phyloP scores from a whole-genome alignment of 352 stramenopile genomes.

The Phytophthora tubulina region DNA sequence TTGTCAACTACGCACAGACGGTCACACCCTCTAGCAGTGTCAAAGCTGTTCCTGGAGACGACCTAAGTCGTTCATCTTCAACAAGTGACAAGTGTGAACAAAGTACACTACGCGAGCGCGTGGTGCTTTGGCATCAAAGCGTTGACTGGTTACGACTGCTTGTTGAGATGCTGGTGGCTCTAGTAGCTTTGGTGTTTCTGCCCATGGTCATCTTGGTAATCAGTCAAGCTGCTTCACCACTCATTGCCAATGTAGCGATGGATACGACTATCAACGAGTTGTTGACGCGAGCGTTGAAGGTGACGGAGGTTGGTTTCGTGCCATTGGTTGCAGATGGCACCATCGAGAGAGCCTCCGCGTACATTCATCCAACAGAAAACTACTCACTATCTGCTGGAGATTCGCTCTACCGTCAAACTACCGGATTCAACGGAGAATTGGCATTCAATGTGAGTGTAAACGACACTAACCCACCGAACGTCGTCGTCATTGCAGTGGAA shows the following conservation, averaged over 20 bases:
- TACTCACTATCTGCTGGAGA: not conserved
- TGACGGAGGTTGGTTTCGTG: slow-evolving; percentile 36
- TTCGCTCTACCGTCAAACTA: slow-evolving; percentile 6
- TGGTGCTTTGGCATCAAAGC: slow-evolving; percentile 6
- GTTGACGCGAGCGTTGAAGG: slow-evolving; percentile 30
- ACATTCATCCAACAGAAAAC: slow-evolving; percentile 34
- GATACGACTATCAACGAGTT: slow-evolving; percentile 57
- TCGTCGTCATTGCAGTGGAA: slow-evolving; percentile 9
- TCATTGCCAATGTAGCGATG: slow-evolving; percentile 47
- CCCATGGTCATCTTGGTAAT: slow-evolving; percentile 27
- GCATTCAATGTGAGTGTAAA: slow-evolving; percentile 8
- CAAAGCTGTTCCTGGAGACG: slow-evolving; percentile 9
- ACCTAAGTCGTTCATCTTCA: not conserved
- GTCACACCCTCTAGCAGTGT: slow-evolving; percentile 6
- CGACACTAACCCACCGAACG: not conserved
- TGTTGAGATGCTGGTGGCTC: slow-evolving; percentile 19
- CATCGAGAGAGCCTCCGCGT: slow-evolving; percentile 24
- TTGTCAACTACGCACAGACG: slow-evolving; percentile 13
- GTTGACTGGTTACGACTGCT: slow-evolving; percentile 24
- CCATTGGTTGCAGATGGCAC: slow-evolving; percentile 36
- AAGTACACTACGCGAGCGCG: not conserved
- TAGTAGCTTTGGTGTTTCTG: slow-evolving; percentile 27
- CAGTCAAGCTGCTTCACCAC: slow-evolving; percentile 23
- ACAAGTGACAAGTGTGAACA: not conserved
- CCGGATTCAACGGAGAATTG: slow-evolving; percentile 8